Evolutionary conservation across 805 yeast genomes (phyloP).

Genomic region (Yamadazyma laniorum): DNA sequence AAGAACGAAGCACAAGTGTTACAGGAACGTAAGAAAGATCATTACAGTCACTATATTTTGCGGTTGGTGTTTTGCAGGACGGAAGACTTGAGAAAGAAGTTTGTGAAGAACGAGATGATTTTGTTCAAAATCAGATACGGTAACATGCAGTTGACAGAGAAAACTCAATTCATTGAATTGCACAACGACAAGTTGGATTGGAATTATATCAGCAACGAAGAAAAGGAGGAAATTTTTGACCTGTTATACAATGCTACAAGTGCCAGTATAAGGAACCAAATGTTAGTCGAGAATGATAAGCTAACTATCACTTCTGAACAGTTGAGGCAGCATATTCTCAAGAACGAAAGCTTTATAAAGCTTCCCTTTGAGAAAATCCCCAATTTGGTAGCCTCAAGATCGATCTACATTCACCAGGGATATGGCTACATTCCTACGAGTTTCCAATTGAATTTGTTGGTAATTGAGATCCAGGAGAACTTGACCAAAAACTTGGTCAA

Average conservation of each 20-base stretch:
- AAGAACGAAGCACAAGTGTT: constrained; percentile 37
- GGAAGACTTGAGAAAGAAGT: constrained; percentile 78
- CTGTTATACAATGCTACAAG: constrained; percentile 58
- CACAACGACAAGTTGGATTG: constrained; percentile 61
- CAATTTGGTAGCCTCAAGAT: constrained; percentile 71
- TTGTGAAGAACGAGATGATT: constrained; percentile 70
- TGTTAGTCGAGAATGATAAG: constrained; percentile 32
- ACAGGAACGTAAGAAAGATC: constrained; percentile 80
- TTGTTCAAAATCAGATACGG: constrained; percentile 74
- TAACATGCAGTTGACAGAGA: constrained; percentile 62
- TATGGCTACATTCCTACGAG: constrained; percentile 82
- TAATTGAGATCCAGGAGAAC: constrained; percentile 61
- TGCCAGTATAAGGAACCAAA: constrained; percentile 34
- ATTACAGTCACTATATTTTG: constrained; percentile 85
- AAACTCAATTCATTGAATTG: constrained; percentile 62
- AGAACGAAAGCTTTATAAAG: constrained; percentile 68
- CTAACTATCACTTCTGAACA: constrained; percentile 47
- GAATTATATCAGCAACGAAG: constrained; percentile 64
- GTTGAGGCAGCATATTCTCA: constrained; percentile 46
- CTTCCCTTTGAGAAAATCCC: constrained; percentile 85
- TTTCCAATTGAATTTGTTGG: constrained; percentile 68
- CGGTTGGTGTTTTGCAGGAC: constrained; percentile 87
- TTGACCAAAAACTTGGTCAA: constrained; percentile 52
- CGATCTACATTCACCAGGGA: constrained; percentile 66
- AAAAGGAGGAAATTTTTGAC: constrained; percentile 49